Base-by-base conservation (phyloP, 192 early-diverging fungal genomes). In the Gryganskiella cystojenkinii region DNA sequence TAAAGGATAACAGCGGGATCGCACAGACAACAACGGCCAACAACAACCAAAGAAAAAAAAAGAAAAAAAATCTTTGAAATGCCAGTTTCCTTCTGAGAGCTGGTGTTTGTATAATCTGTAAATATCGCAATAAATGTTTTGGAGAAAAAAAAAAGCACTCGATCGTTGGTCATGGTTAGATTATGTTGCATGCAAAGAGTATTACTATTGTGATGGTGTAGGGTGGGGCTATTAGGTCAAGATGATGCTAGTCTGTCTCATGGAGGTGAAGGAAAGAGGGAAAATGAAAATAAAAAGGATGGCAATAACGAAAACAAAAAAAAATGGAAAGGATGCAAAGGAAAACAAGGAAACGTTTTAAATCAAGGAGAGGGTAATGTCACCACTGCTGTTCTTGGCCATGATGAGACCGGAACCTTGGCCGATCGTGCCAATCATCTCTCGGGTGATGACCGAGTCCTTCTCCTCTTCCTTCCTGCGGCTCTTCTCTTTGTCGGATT, bases 361-460 rank as follows among this genome's bases (percentile, higher is more conserved):
- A 37, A 76, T 57, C 57, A 76, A 52, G 11, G 65, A 61, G 17
- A 78, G 7, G 27, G 61, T 42, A 11, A 78, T 78, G 47, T 78
- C 74, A 8, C 74, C 74, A 64, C 66, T 69, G 53, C 61, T 63
- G 67, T 78, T 78, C 67, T 78, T 78, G 61, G 42, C 66, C 65
- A 78, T 78, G 44, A 78, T 24, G 34, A 78, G 8, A 0, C 74
- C 74, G 24, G 55, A 3, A 7, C 74, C 74, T 3, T 78, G 65
- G 20, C 74, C 74, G 31, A 78, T 69, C 3, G 56, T 57, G 4
- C 74, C 74, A 64, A 78, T 78, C 14, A 78, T 9, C 56, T 78
- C 74, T n/a, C 56, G 67, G 2, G 67, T 69, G n/a, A 64, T 42
- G 4, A 47, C 24, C 35, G 47, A 33, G 2, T 78, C 61, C 43